A percentile compares a stretch with the other conserved stretches of the same genome.
These are phyloP conservation scores for Goffeauzyma gilvescens DNA, from an alignment of 768 basidiomycete species.

Conservation along the genomic window DNA sequence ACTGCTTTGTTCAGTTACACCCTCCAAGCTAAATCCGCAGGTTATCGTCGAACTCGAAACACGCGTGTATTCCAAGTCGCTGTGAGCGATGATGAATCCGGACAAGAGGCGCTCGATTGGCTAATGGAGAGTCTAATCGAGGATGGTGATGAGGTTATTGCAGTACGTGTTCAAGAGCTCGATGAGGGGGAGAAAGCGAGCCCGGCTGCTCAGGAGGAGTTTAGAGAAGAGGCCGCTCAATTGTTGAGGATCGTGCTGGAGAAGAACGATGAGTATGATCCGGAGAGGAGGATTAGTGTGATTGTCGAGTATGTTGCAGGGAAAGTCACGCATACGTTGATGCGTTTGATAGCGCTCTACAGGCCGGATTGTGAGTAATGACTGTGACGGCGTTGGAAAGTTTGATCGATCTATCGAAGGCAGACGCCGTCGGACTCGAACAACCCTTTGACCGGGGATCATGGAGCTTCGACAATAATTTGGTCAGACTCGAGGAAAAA, in stretches of 20 bases:
- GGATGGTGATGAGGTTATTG: slow-evolving; percentile 71
- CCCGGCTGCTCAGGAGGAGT: slow-evolving; percentile 22
- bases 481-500: no score
- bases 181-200: slow-evolving; percentile 54
- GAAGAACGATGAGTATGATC: slow-evolving; percentile 56
- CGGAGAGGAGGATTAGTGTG: slow-evolving; percentile 60
- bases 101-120: slow-evolving; percentile 78
- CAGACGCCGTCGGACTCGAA: no score
- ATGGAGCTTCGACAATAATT: no score
- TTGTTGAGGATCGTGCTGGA: slow-evolving; percentile 63
- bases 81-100: slow-evolving; percentile 70
- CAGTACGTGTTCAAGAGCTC: slow-evolving; percentile 73
- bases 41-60: slow-evolving; percentile 52
- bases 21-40: slow-evolving; percentile 50
- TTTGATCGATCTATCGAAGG: slow-evolving; percentile 3
- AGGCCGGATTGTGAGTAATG: slow-evolving; percentile 24
- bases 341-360: slow-evolving; percentile 66
- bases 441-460: no score
- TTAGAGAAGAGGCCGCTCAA: slow-evolving; percentile 64
- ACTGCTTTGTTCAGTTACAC: slow-evolving; percentile 30
- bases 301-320: slow-evolving; percentile 90
- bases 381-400: background rate
- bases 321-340: slow-evolving; percentile 67
- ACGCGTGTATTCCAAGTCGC: slow-evolving; percentile 84
- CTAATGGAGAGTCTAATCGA: slow-evolving; percentile 57